These are phyloP conservation scores for Tephrocybe sp. DNA, from an alignment of 768 basidiomycete genomes.

Conservation along the genomic window DNA sequence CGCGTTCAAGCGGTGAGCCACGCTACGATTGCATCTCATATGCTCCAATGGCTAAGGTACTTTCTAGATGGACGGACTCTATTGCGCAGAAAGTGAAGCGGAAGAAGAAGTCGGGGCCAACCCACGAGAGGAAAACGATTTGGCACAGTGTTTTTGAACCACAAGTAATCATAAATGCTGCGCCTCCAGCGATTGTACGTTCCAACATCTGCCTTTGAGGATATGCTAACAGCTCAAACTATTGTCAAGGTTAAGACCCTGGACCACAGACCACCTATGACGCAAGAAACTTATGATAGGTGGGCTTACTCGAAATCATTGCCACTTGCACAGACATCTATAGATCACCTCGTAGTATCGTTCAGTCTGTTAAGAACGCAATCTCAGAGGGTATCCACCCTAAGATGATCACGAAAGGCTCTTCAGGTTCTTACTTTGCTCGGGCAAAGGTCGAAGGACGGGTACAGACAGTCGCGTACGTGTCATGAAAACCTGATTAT, in stretches of 20 bases:
- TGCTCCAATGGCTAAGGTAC: too few species aligned
- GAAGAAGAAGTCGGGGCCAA: constrained; percentile 68
- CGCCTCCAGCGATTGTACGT: constrained; percentile 37
- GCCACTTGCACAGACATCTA: constrained; percentile 3
- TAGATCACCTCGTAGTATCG: constrained; percentile 42
- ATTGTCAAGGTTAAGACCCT: constrained; percentile 70
- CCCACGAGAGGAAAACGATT: constrained; percentile 67
- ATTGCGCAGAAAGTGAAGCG: constrained; percentile 84
- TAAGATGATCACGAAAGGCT: constrained; percentile 88
- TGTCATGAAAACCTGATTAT: constrained; percentile 6
- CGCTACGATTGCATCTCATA: neutral
- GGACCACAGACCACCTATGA: constrained; percentile 77
- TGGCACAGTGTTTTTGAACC: constrained; percentile 82
- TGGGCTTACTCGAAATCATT: constrained; percentile 32
- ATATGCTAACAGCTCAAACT: neutral
- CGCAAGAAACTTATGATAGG: constrained; percentile 68
- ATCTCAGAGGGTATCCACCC: constrained; percentile 81
- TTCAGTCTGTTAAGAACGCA: constrained; percentile 62
- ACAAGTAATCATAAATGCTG: constrained; percentile 34
- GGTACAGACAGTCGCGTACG: constrained; percentile 80
- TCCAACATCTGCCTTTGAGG: neutral
- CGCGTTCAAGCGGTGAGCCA: constrained; percentile 73
- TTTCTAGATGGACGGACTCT: constrained; percentile 84
- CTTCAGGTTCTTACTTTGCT: constrained; percentile 91
- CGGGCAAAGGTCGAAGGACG: constrained; percentile 73